Base-by-base conservation (phyloP, 768 basidiomycete species). In the Leccinum fibrillosum region DNA sequence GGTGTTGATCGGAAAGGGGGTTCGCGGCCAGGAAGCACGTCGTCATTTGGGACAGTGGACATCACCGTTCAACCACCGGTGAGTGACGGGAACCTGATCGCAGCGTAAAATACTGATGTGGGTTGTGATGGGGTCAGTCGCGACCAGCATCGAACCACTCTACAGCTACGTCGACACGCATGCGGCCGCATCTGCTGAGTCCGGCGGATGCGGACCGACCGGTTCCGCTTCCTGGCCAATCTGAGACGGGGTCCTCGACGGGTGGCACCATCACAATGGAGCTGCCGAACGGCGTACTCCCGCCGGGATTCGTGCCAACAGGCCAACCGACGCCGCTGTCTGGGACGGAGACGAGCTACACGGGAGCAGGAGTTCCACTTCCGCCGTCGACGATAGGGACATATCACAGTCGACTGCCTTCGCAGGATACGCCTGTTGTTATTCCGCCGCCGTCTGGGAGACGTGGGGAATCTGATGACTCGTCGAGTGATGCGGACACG, bases 151-250 rank as follows among this genome's bases (percentile, higher is more conserved):
- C 77, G 6, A 68, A 74, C 50, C 64, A 63, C 6, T 77, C 76
- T 39, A 68, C 60, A 47, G 30, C 64, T 4, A 67, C 68, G 9
- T 55, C 49, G 3, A 61, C 72, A 15, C 61, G 66, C 2, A 67
- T 66, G 28, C 67, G 72, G 39, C 2, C 68, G 4, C 34, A 74
- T 39, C 62, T 75, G 53, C 63, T 78, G n/a, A 77, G 75, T 52
- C 74, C 76, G 45, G 75, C 71, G 5, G 77, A 78, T 47, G 77
- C 76, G 3, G 74, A 75, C 32, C 66, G 73, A n/a, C 71, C 70
- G 0, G 44, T 74, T n/a, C 70, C 76, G 7, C 70, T 72, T 15
- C 73, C 73, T 2, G 53, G 60, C 0, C 53, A 61, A 12, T 59
- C 55, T 8, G 48, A 59, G 4, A 42, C n/a, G 26, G 58, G 1